Conservation (phyloP, 176 grass and related monocot genomes). For the Microstegium vimineum region DNA sequence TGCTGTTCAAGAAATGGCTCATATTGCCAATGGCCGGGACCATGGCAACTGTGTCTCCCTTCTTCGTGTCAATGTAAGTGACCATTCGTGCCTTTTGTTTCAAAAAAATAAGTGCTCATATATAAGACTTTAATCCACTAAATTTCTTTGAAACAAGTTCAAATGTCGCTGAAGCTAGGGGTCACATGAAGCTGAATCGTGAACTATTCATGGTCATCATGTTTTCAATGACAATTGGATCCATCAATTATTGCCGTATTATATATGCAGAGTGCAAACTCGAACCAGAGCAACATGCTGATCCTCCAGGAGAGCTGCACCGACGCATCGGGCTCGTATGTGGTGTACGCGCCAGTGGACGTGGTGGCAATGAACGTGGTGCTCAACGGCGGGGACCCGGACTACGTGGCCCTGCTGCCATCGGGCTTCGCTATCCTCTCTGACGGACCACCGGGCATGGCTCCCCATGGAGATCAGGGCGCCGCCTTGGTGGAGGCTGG, state of each 20-base stretch:
- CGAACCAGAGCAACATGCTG: conserved; percentile 96
- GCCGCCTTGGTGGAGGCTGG: conserved; percentile 11
- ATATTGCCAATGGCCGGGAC: conserved; percentile 91
- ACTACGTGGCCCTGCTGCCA: conserved; percentile 86
- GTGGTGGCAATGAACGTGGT: conserved; percentile 92
- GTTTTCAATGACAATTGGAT: background rate
- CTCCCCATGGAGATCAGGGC: background rate
- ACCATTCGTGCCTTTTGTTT: background rate
- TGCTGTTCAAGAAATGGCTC: conserved; percentile 89
- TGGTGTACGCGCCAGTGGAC: conserved; percentile 88
- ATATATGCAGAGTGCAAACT: conserved; percentile 71
- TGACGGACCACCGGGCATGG: conserved; percentile 36
- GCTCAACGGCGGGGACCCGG: conserved; percentile 84
- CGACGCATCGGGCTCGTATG: conserved; percentile 72
- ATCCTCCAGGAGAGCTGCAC: conserved; percentile 98
- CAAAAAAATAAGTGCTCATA: no score
- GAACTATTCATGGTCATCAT: background rate
- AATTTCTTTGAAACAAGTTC: no score
- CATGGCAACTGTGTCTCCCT: conserved; percentile 88
- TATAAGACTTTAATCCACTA: no score
- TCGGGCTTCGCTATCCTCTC: conserved; percentile 89
- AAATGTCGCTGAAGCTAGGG: no score
- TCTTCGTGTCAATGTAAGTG: conserved; percentile 81
- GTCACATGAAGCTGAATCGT: no score
- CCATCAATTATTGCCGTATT: background rate